Percentiles rank a stretch among this genome's conserved stretches.
Evolutionary conservation across 2,329 filamentous ascomycete species (phyloP).

Genomic region (Ophiocordyceps polyrhachis-furcata): DNA sequence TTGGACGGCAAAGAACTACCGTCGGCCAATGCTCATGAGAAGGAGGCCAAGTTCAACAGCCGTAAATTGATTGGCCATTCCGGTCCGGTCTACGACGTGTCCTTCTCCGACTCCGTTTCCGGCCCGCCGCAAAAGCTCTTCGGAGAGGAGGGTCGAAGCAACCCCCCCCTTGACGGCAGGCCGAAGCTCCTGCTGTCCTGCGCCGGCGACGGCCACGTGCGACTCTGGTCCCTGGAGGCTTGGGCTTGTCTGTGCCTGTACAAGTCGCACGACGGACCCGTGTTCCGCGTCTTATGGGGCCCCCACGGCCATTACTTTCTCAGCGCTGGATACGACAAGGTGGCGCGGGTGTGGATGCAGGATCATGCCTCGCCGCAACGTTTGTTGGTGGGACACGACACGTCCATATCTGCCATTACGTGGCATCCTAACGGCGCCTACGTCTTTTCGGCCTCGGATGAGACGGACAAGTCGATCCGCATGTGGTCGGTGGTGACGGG

Average conservation of each 20-base stretch:
- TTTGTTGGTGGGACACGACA: constrained; percentile 81
- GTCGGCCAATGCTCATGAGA: constrained; percentile 40
- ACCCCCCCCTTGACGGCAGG: constrained; percentile 27
- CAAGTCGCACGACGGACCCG: constrained; percentile 77
- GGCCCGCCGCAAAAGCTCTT: constrained; percentile 28
- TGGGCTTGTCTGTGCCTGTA: constrained; percentile 91
- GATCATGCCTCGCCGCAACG: constrained; percentile 81
- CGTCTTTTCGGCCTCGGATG: constrained; percentile 79
- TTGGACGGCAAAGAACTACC: constrained; percentile 68
- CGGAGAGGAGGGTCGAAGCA: constrained; percentile 24
- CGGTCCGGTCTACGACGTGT: constrained; percentile 71
- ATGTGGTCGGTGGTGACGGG: constrained; percentile 95
- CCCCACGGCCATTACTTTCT: constrained; percentile 93
- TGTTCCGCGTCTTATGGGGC: constrained; percentile 77
- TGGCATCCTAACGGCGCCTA: constrained; percentile 95
- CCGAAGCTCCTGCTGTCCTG: constrained; percentile 71
- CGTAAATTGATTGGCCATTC: constrained; percentile 74
- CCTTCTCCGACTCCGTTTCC: constrained; percentile 61
- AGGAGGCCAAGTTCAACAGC: constrained; percentile 41
- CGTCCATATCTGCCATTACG: constrained; percentile 73
- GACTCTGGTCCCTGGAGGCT: constrained; percentile 81
- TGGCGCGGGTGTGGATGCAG: constrained; percentile 77
- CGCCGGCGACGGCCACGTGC: constrained; percentile 72
- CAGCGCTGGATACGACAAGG: constrained; percentile 74
- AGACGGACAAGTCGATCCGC: constrained; percentile 70